Base-by-base conservation (phyloP, 805 yeast species). In the Candida michaelii region DNA sequence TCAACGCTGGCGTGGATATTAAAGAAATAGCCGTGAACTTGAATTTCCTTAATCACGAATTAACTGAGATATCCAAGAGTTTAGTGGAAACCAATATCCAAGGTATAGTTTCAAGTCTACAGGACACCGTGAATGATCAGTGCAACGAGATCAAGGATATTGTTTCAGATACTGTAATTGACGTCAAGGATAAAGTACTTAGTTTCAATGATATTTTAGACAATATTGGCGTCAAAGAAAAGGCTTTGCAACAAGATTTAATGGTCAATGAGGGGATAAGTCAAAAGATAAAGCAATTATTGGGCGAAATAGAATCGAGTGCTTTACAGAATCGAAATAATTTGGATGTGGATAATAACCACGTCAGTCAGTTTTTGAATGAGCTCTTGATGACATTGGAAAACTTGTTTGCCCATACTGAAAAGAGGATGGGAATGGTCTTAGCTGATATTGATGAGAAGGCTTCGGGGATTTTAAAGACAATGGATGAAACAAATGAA, bases 1-100 rank as follows among this genome's bases (percentile, higher is more conserved):
- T 33, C 3, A 30, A 23, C 10, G 13, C 44, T 11, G 45, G 30
- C 6, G 17, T 23, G 5, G 42, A 48, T 24, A 25, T 45, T 1
- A 43, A 41, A 8, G 51, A 48, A 30, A 23, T 48, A 5, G 44
- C 49, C 3, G 51, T 48, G 8, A 40, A 45, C 25, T 38, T 48
- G 24, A 40, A 39, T 10, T 43, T 48, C 13, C 33, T 48, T 16
- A 42, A 40, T 18, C 7, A 18, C 2, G 43, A 48, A 30, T 21
- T 44, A n/a, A 30, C 8, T 11, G 29, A 40, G 24, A 29, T 33
- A 6, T 30, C 34, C 19, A 13, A 27, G 16, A 14, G 10, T n/a
- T 2, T 36, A 19, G 5, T 19, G 6, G 38, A 37, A 4, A n/a
- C 25, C 6, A 17, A 17, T 9, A 24, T 42, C 23, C 10, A 30